Conservation (phyloP, 208 protist species). For the Leishmania mexicana region DNA sequence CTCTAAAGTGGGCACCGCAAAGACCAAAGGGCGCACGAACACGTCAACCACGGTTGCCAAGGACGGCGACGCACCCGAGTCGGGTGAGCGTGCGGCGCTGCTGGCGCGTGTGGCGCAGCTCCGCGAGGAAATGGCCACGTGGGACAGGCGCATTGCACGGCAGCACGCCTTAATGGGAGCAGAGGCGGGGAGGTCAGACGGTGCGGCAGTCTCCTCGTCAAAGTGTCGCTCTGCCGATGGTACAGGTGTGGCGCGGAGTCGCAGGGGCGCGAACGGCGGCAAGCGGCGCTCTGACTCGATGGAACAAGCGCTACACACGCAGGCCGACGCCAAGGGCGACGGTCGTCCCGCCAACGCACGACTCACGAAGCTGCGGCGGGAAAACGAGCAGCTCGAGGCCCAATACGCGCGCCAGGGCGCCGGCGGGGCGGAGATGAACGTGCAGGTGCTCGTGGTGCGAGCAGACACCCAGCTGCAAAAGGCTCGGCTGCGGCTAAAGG, state of each 20-base stretch:
- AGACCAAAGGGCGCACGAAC: neutral
- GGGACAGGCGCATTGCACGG: constrained; percentile 35
- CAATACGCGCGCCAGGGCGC: constrained; percentile 36
- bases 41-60: neutral
- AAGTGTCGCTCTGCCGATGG: neutral
- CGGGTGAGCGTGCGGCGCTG: constrained; percentile 32
- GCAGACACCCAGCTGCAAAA: constrained; percentile 53
- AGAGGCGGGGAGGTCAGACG: neutral
- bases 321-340: constrained; percentile 10
- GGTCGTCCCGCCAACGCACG: constrained; percentile 2
- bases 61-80: neutral
- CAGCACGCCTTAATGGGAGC: constrained; percentile 13
- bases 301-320: constrained; percentile 18
- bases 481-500: constrained; percentile 40
- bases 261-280: neutral
- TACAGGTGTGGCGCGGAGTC: neutral
- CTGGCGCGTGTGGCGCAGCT: constrained; percentile 35
- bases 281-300: constrained; percentile 31
- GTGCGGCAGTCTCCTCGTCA: neutral
- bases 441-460: constrained; percentile 41
- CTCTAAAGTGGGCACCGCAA: neutral
- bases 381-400: constrained; percentile 36
- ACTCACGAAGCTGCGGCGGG: constrained; percentile 30
- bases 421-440: constrained; percentile 21
- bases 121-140: constrained; percentile 30